Percentiles rank a stretch among this genome's conserved stretches.
These are phyloP conservation scores for Fusarium liriodendri DNA, from an alignment of 2,329 filamentous ascomycete genomes.

Conservation along the genomic window DNA sequence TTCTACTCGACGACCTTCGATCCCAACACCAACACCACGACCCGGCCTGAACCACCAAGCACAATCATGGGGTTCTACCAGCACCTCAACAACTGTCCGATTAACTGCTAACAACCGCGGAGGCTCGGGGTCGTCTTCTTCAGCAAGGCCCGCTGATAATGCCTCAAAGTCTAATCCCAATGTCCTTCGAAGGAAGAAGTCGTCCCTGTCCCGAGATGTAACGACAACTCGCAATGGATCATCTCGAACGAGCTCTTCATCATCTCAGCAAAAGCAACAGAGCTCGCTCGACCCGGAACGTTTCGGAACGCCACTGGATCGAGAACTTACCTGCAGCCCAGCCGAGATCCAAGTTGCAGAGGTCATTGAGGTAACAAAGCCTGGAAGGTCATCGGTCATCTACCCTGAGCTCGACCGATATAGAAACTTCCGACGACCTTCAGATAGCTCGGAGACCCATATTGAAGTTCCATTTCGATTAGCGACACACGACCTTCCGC, in stretches of 20 bases:
- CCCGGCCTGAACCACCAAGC: slow-evolving; percentile 53
- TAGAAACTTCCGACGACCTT: slow-evolving; percentile 57
- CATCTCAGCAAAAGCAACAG: slow-evolving; percentile 55
- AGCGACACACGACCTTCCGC: slow-evolving; percentile 73
- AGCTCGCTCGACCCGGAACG: slow-evolving; percentile 49
- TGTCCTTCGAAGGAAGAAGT: slow-evolving; percentile 62
- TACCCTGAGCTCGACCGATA: slow-evolving; percentile 74
- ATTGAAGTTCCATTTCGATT: slow-evolving; percentile 66
- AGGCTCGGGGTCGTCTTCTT: slow-evolving; percentile 49
- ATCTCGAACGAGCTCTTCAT: slow-evolving; percentile 55
- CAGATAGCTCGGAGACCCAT: slow-evolving; percentile 47
- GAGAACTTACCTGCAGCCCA: slow-evolving; percentile 56
- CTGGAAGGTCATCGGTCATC: slow-evolving; percentile 58
- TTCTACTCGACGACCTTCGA: slow-evolving; percentile 38
- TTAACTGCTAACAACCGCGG: slow-evolving; percentile 47
- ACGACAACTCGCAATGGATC: slow-evolving; percentile 49
- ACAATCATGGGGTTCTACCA: slow-evolving; percentile 55
- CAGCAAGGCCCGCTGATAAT: slow-evolving; percentile 49
- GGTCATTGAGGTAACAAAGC: slow-evolving; percentile 53
- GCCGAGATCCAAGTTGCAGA: slow-evolving; percentile 57
- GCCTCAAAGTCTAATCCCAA: slow-evolving; percentile 52
- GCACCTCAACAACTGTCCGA: slow-evolving; percentile 47
- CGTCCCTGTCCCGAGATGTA: slow-evolving; percentile 56
- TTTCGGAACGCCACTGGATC: slow-evolving; percentile 53
- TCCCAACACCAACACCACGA: slow-evolving; percentile 34